Base-by-base conservation (phyloP, 805 yeast species). In the Kuraishia cidri region DNA sequence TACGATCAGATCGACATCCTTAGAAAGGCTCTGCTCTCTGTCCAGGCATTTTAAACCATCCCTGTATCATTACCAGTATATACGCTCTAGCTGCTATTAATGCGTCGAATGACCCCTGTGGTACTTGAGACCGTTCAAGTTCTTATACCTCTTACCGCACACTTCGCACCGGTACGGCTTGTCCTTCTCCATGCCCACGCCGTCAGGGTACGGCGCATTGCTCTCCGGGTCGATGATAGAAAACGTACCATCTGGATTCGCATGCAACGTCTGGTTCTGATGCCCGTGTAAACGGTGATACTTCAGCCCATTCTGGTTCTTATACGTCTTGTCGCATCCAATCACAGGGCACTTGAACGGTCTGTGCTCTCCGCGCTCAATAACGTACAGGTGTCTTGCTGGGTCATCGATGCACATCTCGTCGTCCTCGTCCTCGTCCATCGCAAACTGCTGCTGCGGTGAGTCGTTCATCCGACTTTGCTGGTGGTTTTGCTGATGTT, bases 81-180 rank as follows among this genome's bases (percentile, higher is more conserved):
- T n/a, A n/a, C n/a, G n/a, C n/a, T n/a, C n/a, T n/a, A n/a, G n/a
- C n/a, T n/a, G n/a, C n/a, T n/a, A n/a, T n/a, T 56, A 88, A 64
- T 90, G 97, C 27, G 97, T 90, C n/a, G 97, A 79, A 60, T 92
- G 98, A 15, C 96, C 97, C 47, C 97, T 75, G 58, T 92, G 98
- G 57, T 92, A 92, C 60, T 92, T 92, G 57, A 92, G 68, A 18
- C 98, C 98, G 56, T 92, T 92, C 49, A 92, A 65, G 52, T 92
- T 92, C 68, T 92, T 92, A 64, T 92, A 92, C 36, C 98, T 66
- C 60, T 90, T 92, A 37, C 97, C 97, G 62, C 98, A 92, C 27
- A 90, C 95, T 61, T 92, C 97, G 60, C 98, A 92, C 51, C 97
- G 72, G 57, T 90, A 92, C 24, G 98, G 98, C 63, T 92, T 92